These are phyloP conservation scores for Populus hybrid DNA, from an alignment of 441 rosid genomes.

Conservation along the genomic window DNA sequence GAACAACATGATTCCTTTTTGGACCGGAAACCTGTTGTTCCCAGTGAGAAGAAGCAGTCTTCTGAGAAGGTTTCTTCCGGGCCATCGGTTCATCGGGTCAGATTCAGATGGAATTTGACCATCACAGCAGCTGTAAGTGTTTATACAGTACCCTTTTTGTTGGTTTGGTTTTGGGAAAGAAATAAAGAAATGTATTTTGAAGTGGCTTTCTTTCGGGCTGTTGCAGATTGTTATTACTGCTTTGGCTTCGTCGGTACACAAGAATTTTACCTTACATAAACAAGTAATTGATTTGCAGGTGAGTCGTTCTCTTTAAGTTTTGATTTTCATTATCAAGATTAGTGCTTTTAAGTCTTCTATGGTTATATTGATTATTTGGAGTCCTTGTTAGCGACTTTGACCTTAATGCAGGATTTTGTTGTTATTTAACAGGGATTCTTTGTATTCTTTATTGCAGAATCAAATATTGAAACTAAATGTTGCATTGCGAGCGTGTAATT, in stretches of 20 bases:
- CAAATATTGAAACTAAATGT: constrained; percentile 34
- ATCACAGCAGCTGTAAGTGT: constrained; percentile 31
- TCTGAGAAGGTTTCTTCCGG: constrained; percentile 4
- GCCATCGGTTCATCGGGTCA: constrained; percentile 20
- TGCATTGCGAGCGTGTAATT: constrained; percentile 43
- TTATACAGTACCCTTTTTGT: not conserved
- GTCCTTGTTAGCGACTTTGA: not conserved
- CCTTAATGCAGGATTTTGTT: not conserved
- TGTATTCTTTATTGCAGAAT: constrained; percentile 34
- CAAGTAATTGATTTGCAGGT: constrained; percentile 58
- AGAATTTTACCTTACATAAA: constrained; percentile 47
- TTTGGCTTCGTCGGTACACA: constrained; percentile 48
- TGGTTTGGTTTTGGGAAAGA: not conserved
- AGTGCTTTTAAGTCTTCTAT: not conserved
- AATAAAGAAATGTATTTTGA: not conserved
- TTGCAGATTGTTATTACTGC: constrained; percentile 48
- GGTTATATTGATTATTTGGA: not conserved
- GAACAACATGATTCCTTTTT: constrained; percentile 17
- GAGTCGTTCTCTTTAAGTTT: not conserved
- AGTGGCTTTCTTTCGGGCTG: constrained; percentile 3
- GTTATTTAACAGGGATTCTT: not conserved
- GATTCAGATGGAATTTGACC: constrained; percentile 43
- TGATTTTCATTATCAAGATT: not conserved
- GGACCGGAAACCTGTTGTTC: constrained; percentile 12
- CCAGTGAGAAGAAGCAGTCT: constrained; percentile 18